Base-by-base conservation (phyloP, 1,284 basidiomycete species). In the Lentinus polychrous region DNA sequence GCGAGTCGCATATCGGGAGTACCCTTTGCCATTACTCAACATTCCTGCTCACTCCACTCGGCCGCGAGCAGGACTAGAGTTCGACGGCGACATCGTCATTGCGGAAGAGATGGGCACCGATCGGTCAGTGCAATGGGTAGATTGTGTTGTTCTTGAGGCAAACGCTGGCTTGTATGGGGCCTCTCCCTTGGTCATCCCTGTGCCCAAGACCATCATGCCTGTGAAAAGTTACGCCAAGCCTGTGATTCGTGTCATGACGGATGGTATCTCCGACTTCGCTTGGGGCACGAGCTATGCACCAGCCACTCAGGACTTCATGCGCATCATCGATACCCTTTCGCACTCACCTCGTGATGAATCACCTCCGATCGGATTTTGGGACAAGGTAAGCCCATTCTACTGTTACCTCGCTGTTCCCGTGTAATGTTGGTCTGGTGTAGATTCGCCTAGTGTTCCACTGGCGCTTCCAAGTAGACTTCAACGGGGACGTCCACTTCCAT, bases 201-300 rank as follows among this genome's bases (percentile, higher is more conserved):
- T 97, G 27, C 92, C 93, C 0, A 97, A 95, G 65, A 94, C 93
- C 0, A 86, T 94, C 49, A 95, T 95, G 89, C 89, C 94, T 0
- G 86, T 94, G 58, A 98, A 98, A 67, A 89, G 85, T 18, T 98
- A 95, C 62, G 91, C 91, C 2, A 76, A 79, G 38, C 88, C 94
- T 3, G 68, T 70, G 23, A 74, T 98, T 56, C 74, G 76, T 18
- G 76, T 95, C 27, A 70, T 73, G 18, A 81, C 87, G 0, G 71
- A 76, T 8, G 75, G 73, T 27, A 76, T 86, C 4, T 91, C 91
- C 0, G 79, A 84, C 45, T 77, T 97, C 49, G 81, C 86, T 4
- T 98, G 94, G 94, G 91, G 91, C 24, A 81, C 93, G 47, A 95
- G 93, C 52, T 90, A 94, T 55, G 79, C 83, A 50, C 84, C 94